Conservation (phyloP, 78 protist genomes). For the Polysphondylium violaceum region DNA sequence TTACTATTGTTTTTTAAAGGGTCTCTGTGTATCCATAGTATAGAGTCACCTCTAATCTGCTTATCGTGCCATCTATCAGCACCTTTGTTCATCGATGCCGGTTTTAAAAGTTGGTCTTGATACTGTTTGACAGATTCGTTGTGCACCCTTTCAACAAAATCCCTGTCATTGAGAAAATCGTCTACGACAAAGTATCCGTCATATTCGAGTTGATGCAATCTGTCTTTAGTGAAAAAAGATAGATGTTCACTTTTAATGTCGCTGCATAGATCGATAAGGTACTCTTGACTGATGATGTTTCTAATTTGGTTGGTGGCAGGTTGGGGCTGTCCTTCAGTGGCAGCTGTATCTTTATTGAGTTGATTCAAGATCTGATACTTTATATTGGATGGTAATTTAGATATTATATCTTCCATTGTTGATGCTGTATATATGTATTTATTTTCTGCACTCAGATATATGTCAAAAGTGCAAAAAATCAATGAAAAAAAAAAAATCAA, state of each 20-base stretch:
- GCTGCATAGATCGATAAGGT: conserved; percentile 7
- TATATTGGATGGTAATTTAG: not conserved
- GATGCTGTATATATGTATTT: no score
- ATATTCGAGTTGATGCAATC: not conserved
- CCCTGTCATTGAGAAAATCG: conserved; percentile 13
- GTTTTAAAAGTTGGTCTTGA: not conserved
- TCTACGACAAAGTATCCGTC: conserved; percentile 46
- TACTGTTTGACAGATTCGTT: conserved; percentile 26
- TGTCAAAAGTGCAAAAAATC: no score
- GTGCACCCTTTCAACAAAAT: not conserved
- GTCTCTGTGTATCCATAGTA: conserved; percentile 58
- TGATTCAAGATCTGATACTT: conserved; percentile 1
- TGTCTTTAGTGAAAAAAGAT: not conserved
- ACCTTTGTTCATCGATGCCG: conserved; percentile 51
- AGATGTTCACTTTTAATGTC: not conserved
- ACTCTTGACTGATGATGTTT: no score
- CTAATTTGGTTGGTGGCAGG: no score
- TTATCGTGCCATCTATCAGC: conserved; percentile 55
- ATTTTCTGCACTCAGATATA: no score
- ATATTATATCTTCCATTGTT: no score
- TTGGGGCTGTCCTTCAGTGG: no score
- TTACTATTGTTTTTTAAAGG: conserved; percentile 7
- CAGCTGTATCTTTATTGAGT: no score
- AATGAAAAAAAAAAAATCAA: not conserved
- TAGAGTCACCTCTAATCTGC: conserved; percentile 39